Evolutionary conservation across 768 basidiomycete species (phyloP), one percentile per base, ranked within the genome.

Genomic region (Myochromella boudieri): DNA sequence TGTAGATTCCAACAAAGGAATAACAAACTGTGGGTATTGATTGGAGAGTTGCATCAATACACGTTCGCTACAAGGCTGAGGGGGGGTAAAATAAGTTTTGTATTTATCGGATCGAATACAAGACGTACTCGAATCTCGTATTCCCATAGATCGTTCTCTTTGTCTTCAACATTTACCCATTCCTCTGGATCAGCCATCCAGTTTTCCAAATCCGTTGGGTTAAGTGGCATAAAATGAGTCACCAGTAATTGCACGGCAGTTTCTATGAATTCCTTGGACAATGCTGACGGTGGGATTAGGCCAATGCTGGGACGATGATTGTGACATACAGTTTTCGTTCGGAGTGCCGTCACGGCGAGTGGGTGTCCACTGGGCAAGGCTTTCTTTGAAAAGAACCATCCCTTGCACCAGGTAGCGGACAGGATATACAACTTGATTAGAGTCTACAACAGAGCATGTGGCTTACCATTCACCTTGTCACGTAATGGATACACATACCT

Each of bases 121-220:
- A 24, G 29, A 27, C 85, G 22, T 58, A 95, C 94, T 53, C 95
- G 77, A 49, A 97, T 81, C 57, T 95, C 92, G 58, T 80, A 97
- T 57, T 94, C 87, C 94, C 95, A 97, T 47, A 89, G 82, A 29
- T 95, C 93, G 33, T 83, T 88, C 53, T 93, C 92, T 53, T 84
- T 85, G 48, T 92, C 91, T 65, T 97, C 93, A 8, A 81, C 66
- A 49, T 91, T 90, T 9, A 95, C 80, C 91, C 93, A 99, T 57
- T 95, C 91, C 70, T 99, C 95, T 0, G 95, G 93, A 61, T 95
- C 91, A 12, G 77, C 75, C 67, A 85, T 75, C 90, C 95, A 93
- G 4, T 76, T 77, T 53, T 91, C 82, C 8, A 97, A 74, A 63
- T 97, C 95, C 1, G 76, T 68, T 4, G 87, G 76, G 44, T 86